phyloP scores from a whole-genome alignment of 2,329 filamentous ascomycete species.

The Lachnellula hyalina region DNA sequence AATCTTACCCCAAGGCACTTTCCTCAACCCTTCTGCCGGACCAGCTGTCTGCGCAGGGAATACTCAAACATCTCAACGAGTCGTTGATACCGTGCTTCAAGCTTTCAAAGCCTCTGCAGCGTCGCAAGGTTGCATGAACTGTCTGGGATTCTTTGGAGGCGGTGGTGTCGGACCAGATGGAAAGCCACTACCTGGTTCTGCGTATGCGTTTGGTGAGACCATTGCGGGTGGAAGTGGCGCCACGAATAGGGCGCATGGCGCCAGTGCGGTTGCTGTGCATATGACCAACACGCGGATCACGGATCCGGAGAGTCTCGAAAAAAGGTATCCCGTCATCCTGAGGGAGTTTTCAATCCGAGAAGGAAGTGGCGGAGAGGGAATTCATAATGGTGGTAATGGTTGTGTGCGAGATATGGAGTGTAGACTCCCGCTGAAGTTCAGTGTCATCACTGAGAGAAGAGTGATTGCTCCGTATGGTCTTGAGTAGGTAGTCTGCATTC shows the following conservation, averaged over 20 bases:
- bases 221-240: constrained; percentile 23
- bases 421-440: constrained; percentile 39
- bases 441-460: constrained; percentile 52
- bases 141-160: constrained; percentile 69
- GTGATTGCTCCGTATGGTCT: constrained; percentile 75
- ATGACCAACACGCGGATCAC: constrained; percentile 25
- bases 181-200: constrained; percentile 68
- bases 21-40: constrained; percentile 64
- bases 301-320: constrained; percentile 23
- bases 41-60: constrained; percentile 74
- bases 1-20: constrained; percentile 51
- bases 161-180: constrained; percentile 55
- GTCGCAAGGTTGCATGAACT: constrained; percentile 73
- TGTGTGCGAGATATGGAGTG: constrained; percentile 38
- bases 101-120: constrained; percentile 73
- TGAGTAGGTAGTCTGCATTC: constrained; percentile 32
- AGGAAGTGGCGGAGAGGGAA: constrained; percentile 18
- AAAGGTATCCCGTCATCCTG: constrained; percentile 22
- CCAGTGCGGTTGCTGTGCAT: constrained; percentile 18
- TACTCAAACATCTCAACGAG: constrained; percentile 68
- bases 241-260: constrained; percentile 15
- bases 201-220: constrained; percentile 39
- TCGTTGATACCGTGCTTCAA: constrained; percentile 74
- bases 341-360: constrained; percentile 19
- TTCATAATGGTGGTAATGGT: constrained; percentile 19